A percentile compares a stretch with the other conserved stretches of the same genome.
Conservation (phyloP, 495 filamentous ascomycete genomes). For the Hypomontagnella submonticulosa region DNA sequence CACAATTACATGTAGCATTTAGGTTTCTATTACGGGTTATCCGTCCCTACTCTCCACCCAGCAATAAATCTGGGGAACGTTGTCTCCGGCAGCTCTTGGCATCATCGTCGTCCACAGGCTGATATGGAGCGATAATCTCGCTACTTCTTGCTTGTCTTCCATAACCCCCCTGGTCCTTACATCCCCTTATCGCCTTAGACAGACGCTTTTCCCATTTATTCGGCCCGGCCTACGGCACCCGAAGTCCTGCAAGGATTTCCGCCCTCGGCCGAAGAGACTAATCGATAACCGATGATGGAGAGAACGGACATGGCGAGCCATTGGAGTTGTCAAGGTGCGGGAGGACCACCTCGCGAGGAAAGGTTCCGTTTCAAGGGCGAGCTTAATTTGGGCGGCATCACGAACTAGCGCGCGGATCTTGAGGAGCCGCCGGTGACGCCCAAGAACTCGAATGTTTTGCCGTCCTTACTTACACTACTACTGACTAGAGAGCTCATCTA, state of each 20-base stretch:
- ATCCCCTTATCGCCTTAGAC: constrained; percentile 13
- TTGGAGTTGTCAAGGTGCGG: constrained; percentile 12
- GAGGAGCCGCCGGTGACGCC: constrained; percentile 4
- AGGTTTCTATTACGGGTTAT: constrained; percentile 24
- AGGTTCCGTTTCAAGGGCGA: constrained; percentile 17
- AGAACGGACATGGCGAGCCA: constrained; percentile 8
- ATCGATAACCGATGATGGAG: constrained; percentile 23
- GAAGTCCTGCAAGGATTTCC: constrained; percentile 38
- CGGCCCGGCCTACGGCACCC: constrained; percentile 43
- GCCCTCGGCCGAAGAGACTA: constrained; percentile 27
- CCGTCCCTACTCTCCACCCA: constrained; percentile 13
- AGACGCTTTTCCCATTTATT: constrained; percentile 29
- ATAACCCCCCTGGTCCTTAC: constrained; percentile 13
- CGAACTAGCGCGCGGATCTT: constrained; percentile 24
- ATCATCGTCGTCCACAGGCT: constrained; percentile 8
- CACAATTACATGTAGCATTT: constrained; percentile 24
- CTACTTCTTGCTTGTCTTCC: constrained; percentile 13
- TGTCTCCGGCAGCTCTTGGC: constrained; percentile 8
- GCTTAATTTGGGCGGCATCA: constrained; percentile 24
- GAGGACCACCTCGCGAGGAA: constrained; percentile 15
- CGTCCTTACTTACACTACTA: background rate
- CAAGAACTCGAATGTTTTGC: background rate
- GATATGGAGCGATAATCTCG: constrained; percentile 8
- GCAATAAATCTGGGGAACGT: constrained; percentile 16
- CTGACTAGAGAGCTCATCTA: constrained; percentile 7